Percentiles rank a stretch among this genome's conserved stretches.
phyloP scores from a whole-genome alignment of 23 red algal species.

The Agarophyton chilense region DNA sequence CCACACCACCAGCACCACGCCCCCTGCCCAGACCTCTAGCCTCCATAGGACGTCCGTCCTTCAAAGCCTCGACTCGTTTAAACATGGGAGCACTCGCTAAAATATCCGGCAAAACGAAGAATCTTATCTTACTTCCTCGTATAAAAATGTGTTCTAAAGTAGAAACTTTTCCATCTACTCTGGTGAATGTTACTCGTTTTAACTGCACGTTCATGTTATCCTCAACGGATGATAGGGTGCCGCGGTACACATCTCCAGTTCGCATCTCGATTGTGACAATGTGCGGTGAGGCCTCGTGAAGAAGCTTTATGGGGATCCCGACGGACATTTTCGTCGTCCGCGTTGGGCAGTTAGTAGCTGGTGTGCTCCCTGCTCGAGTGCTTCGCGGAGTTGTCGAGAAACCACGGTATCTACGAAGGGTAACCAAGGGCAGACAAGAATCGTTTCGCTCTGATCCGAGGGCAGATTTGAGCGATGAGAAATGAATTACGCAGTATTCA shows the following conservation, averaged over 20 bases:
- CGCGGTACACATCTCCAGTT: constrained; percentile 85
- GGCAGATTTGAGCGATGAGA: too few species aligned
- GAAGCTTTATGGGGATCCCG: constrained; percentile 88
- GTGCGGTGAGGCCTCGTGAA: constrained; percentile 86
- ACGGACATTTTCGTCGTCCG: constrained; percentile 65
- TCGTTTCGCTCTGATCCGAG: too few species aligned
- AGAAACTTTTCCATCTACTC: constrained; percentile 80
- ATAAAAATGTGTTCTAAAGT: constrained; percentile 84
- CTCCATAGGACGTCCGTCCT: constrained; percentile 60
- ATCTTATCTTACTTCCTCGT: constrained; percentile 77
- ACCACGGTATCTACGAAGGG: too few species aligned
- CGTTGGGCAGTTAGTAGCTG: not conserved
- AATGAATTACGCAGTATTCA: too few species aligned
- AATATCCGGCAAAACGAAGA: constrained; percentile 94
- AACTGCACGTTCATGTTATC: constrained; percentile 96
- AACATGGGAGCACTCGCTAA: constrained; percentile 93
- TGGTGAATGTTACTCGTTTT: constrained; percentile 67
- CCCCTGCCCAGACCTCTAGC: constrained; percentile 52
- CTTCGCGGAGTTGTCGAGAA: too few species aligned
- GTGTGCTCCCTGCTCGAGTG: too few species aligned
- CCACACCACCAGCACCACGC: constrained; percentile 24
- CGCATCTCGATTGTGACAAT: constrained; percentile 90
- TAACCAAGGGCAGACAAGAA: too few species aligned
- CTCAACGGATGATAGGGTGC: constrained; percentile 72
- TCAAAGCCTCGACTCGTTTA: constrained; percentile 79